phyloP scores from a whole-genome alignment of 805 yeast genomes.

The Candida nemodendra region DNA sequence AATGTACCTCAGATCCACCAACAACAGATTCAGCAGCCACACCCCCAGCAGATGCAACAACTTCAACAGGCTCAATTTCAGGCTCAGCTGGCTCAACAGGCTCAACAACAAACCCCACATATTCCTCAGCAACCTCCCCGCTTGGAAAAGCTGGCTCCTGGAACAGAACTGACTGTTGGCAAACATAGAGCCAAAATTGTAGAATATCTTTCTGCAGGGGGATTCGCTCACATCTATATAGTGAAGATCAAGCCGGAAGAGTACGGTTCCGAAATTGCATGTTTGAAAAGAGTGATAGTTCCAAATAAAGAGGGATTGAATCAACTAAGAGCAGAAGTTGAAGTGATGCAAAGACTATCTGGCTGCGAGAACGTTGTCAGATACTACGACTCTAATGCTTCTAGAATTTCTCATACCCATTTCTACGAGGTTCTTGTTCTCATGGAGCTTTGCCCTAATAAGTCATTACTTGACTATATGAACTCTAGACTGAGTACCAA shows the following conservation, averaged over 20 bases:
- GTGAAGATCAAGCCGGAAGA: slow-evolving; percentile 54
- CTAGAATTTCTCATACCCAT: slow-evolving; percentile 47
- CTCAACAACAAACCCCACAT: neutral
- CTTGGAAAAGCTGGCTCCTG: slow-evolving; percentile 35
- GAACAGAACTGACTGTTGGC: slow-evolving; percentile 50
- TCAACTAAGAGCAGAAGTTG: slow-evolving; percentile 70
- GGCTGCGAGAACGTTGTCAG: slow-evolving; percentile 59
- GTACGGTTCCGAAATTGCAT: slow-evolving; percentile 50
- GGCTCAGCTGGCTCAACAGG: neutral
- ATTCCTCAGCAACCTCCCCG: neutral
- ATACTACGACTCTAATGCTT: slow-evolving; percentile 77
- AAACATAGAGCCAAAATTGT: slow-evolving; percentile 44
- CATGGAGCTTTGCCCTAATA: slow-evolving; percentile 91
- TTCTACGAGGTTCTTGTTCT: slow-evolving; percentile 81
- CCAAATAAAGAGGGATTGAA: slow-evolving; percentile 67
- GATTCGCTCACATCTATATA: slow-evolving; percentile 77
- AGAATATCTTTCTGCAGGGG: slow-evolving; percentile 54
- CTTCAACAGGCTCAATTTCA: neutral
- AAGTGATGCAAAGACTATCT: slow-evolving; percentile 67
- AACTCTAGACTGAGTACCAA: slow-evolving; percentile 79
- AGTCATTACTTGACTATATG: slow-evolving; percentile 88
- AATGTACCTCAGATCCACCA: neutral
- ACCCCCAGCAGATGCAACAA: slow-evolving; percentile 1
- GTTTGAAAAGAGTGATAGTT: slow-evolving; percentile 72
- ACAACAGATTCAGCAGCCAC: slow-evolving; percentile 1